Percentiles rank a stretch among this genome's conserved stretches.
These are phyloP conservation scores for Apodospora peruviana DNA, from an alignment of 495 filamentous ascomycete genomes.

Conservation along the genomic window DNA sequence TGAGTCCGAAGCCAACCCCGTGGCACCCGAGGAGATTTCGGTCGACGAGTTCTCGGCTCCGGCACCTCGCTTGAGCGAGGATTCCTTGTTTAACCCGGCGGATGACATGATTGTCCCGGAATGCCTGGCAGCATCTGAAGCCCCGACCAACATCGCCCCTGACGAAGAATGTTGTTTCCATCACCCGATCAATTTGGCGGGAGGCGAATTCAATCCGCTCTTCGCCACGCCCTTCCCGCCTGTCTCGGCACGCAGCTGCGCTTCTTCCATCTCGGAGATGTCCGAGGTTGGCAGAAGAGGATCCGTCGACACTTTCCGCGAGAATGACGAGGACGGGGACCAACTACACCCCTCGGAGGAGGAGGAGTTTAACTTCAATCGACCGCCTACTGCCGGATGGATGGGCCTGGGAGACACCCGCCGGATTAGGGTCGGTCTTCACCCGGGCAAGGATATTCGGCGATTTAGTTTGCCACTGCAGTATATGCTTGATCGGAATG, in stretches of 20 bases:
- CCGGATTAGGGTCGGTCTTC: constrained; percentile 25
- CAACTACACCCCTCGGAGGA: not conserved
- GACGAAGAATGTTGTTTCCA: not conserved
- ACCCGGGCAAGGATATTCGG: constrained; percentile 23
- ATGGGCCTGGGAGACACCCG: constrained; percentile 29
- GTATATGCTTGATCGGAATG: not conserved
- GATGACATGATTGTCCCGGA: no score
- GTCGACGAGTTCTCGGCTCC: no score
- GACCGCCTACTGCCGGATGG: not conserved
- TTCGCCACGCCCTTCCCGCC: not conserved
- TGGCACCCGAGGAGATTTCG: no score
- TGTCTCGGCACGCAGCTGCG: not conserved
- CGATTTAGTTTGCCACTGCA: constrained; percentile 18
- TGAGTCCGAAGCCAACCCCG: no score
- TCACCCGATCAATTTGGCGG: not conserved
- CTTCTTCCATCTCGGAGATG: not conserved
- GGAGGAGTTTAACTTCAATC: not conserved
- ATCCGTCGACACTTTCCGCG: constrained; percentile 19
- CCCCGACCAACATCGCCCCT: not conserved
- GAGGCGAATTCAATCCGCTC: not conserved
- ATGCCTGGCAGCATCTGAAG: not conserved
- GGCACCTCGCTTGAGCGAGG: no score
- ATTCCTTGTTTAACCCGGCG: no score
- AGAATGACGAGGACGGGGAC: not conserved
- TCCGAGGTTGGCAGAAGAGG: constrained; percentile 4